Base-by-base conservation (phyloP, 2,329 filamentous ascomycete species). In the Penicillium capsulatum region DNA sequence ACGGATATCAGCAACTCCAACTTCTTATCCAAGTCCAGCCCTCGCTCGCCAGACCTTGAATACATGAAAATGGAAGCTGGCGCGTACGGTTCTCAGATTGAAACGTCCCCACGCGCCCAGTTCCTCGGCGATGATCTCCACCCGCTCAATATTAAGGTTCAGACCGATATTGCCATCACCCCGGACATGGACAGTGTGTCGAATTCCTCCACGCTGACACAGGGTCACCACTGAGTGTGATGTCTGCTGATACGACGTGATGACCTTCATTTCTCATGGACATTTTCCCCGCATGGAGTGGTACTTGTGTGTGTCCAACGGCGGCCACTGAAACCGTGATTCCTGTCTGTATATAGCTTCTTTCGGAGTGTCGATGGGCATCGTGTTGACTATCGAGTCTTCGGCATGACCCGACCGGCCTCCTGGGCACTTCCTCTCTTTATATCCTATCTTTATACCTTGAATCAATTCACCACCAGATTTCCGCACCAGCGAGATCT, bases 101-200 rank as follows among this genome's bases (percentile, higher is more conserved):
- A 50, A 16, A 51, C 37, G 10, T 39, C 31, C 11, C 16, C 42
- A 3, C 40, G 31, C 26, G 40, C 42, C 10, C 19, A 34, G 1
- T 43, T 42, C 15, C 29, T 54, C 7, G 33, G 44, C n/a, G 37
- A 42, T 36, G 40, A 48, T 17, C 40, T 52, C 2, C 37, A 41
- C 6, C 44, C 48, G 1, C 32, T 47, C 36, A 54, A 50, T 36
- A 62, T 63, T 14, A 51, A 55, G 31, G 55, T 63, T 9, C 55
- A 55, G 22, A 63, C 58, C 9, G 59, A 61, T 36, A 58, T 63
- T 36, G 48, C 55, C 16, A 50, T 62, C 24, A 48, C 39, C 11
- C 49, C 59, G 13, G 50, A 51, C 11, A 47, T 59, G 13, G 50
- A 50, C 14, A 44, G 45, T 20, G 49, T 45, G 3, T 57, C 54